Evolutionary conservation across 768 basidiomycete species (phyloP).

Genomic region (Coprinopsis sp.): DNA sequence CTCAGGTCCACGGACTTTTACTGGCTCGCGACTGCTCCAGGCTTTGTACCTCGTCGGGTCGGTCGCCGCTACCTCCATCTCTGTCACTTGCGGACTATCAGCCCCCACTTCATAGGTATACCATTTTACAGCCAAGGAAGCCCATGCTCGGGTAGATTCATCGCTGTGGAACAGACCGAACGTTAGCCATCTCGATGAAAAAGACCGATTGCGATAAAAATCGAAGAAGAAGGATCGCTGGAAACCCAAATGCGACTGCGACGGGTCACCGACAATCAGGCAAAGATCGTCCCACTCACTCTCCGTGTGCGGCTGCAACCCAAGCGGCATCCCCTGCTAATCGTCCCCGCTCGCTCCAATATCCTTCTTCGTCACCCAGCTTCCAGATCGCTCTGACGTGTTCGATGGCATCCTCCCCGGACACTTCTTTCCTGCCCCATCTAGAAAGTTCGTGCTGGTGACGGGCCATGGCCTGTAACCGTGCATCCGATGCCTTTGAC

Average conservation of each 20-base stretch:
- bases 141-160: constrained; percentile 47
- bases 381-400: constrained; percentile 50
- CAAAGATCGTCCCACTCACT: constrained; percentile 37
- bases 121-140: constrained; percentile 45
- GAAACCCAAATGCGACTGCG: neutral
- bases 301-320: constrained; percentile 58
- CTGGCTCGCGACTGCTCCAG: constrained; percentile 41
- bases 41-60: constrained; percentile 40
- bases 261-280: neutral
- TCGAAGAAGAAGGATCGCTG: neutral
- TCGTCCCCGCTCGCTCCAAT: constrained; percentile 60
- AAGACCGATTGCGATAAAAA: neutral
- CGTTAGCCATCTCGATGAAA: neutral
- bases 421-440: constrained; percentile 45
- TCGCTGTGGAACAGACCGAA: constrained; percentile 31
- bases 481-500: constrained; percentile 47
- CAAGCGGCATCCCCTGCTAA: constrained; percentile 57
- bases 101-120: constrained; percentile 51
- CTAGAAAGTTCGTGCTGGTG: constrained; percentile 40
- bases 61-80: constrained; percentile 30
- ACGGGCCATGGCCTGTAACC: constrained; percentile 42
- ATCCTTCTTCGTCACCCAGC: constrained; percentile 57
- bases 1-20: constrained; percentile 32
- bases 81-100: constrained; percentile 45
- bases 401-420: constrained; percentile 45